Base-by-base conservation (phyloP, 208 protist species). In the Trypanosoma platydactyli region DNA sequence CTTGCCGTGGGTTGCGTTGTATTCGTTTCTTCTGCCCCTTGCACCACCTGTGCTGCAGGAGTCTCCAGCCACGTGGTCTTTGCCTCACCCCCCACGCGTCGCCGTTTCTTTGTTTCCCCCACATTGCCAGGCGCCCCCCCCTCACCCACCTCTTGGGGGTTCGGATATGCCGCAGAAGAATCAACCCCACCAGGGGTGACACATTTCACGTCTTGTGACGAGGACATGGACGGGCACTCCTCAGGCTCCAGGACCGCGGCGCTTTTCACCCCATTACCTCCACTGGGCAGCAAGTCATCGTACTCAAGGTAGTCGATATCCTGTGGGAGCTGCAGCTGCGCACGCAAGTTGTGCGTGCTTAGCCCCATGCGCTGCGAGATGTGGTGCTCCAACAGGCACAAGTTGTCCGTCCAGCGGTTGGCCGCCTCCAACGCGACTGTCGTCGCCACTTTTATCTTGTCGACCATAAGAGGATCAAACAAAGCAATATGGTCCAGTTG, bases 351-450 rank as follows among this genome's bases (percentile, higher is more conserved):
- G 0, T 67, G 58, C 18, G 70, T 12, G 30, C 40, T 78, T 29
- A 69, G 35, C 27, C 83, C 73, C 61, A 82, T 68, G 20, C 66
- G 59, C 6, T 33, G 25, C 30, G 63, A 54, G 15, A 94, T 68
- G 58, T 82, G 61, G 51, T 87, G 71, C 64, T 94, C 81, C 1
- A 88, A 64, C 1, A 89, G 69, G 41, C 78, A 85, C 42, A 81
- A 84, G 60, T 94, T 94, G 55, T 94, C 89, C 20, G 89, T 91
- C 86, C 89, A 94, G 16, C 86, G 81, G 68, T 94, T 91, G 2
- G 81, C 83, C 3, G 89, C 75, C 27, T 79, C 83, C 42, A 66
- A 68, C 5, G 85, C 85, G 6, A 74, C 33, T 0, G 1, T 30
- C 7, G 74, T 83, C 30, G 71, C 57, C 3, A 41, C 13, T 15